Evolutionary conservation across 2,329 filamentous ascomycete genomes (phyloP).

Genomic region (Fusarium siculi): DNA sequence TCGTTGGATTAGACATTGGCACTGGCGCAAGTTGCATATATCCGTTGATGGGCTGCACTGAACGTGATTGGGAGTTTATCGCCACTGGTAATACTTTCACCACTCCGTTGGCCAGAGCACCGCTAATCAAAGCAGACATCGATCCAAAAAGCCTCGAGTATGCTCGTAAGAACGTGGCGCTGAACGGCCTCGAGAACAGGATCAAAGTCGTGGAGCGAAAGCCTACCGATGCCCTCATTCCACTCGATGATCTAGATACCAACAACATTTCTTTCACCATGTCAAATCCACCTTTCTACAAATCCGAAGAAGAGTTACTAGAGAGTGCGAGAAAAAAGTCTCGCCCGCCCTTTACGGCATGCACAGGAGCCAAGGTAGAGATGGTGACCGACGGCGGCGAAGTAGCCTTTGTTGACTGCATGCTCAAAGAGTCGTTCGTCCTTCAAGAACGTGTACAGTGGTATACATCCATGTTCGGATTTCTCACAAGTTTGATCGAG

Average conservation of each 20-base stretch:
- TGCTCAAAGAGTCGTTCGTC: slow-evolving; percentile 75
- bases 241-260: slow-evolving; percentile 64
- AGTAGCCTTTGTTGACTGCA: slow-evolving; percentile 75
- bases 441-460: slow-evolving; percentile 75
- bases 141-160: slow-evolving; percentile 75
- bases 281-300: slow-evolving; percentile 96
- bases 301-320: slow-evolving; percentile 75
- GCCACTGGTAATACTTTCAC: slow-evolving; percentile 62
- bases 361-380: slow-evolving; percentile 81
- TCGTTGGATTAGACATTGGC: slow-evolving; percentile 84
- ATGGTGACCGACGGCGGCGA: slow-evolving; percentile 89
- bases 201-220: slow-evolving; percentile 71
- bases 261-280: slow-evolving; percentile 80
- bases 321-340: slow-evolving; percentile 73
- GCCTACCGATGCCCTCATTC: slow-evolving; percentile 67
- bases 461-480: slow-evolving; percentile 94
- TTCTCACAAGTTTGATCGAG: slow-evolving; percentile 73
- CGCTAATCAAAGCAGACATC: slow-evolving; percentile 65
- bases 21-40: slow-evolving; percentile 95
- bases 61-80: slow-evolving; percentile 78
- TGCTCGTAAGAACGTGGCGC: slow-evolving; percentile 72
- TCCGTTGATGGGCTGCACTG: slow-evolving; percentile 78
- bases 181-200: slow-evolving; percentile 72
- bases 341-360: slow-evolving; percentile 74
- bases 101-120: neutral